These are phyloP conservation scores for Chamaecyparis obtusa DNA, from an alignment of 75 land plant genomes.

Conservation along the genomic window DNA sequence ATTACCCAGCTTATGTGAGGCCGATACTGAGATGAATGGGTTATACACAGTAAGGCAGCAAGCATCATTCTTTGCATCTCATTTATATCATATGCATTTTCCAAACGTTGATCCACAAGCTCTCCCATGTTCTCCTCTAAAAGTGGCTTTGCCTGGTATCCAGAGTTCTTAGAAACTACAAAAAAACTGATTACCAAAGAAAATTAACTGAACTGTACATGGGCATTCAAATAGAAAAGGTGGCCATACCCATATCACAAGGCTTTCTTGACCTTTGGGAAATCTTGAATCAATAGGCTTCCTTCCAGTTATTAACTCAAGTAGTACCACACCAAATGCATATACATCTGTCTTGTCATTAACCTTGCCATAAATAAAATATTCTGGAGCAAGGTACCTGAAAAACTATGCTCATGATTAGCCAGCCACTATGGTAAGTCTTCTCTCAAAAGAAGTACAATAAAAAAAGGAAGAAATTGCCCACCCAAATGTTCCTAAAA, in stretches of 20 bases:
- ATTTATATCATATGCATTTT: conserved; percentile 30
- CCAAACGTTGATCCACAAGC: conserved; percentile 61
- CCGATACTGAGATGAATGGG: conserved; percentile 58
- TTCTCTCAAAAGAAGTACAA: neutral
- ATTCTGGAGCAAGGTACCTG: conserved; percentile 97
- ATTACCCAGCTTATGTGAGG: conserved; percentile 70
- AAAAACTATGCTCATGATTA: conserved; percentile 1
- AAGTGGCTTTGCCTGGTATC: conserved; percentile 71
- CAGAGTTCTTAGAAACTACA: neutral
- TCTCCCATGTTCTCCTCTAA: conserved; percentile 36
- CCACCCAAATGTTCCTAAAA: conserved; percentile 91
- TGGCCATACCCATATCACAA: conserved; percentile 86
- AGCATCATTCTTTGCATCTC: conserved; percentile 73
- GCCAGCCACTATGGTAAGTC: neutral
- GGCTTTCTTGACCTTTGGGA: conserved; percentile 82
- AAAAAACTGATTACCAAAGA: conserved; percentile 2
- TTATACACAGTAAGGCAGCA: conserved; percentile 79
- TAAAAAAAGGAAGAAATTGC: conserved; percentile 4
- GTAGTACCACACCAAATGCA: conserved; percentile 94
- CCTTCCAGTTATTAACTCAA: conserved; percentile 87
- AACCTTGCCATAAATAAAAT: conserved; percentile 88
- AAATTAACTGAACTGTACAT: conserved; percentile 1
- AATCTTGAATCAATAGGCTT: conserved; percentile 60
- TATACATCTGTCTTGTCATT: conserved; percentile 87
- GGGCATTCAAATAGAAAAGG: neutral